Percentiles rank a stretch among this genome's conserved stretches.
phyloP scores from a whole-genome alignment of 371 early-diverging fungal genomes.

The Zopfochytrium polystomum region DNA sequence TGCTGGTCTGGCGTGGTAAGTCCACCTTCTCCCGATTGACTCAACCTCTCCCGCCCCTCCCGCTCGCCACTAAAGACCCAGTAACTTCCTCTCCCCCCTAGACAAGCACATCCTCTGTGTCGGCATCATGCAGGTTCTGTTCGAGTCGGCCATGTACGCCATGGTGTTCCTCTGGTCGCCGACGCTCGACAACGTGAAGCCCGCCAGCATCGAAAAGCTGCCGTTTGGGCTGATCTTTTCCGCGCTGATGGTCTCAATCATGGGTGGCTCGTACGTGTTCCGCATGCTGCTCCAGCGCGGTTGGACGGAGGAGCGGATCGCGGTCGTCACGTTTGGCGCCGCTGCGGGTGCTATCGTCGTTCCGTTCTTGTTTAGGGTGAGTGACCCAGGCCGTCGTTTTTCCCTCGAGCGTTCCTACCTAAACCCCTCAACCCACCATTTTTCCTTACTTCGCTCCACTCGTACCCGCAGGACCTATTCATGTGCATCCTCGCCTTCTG shows the following conservation, averaged over 20 bases:
- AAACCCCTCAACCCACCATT: too few relatives aligned
- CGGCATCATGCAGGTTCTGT: constrained; percentile 68
- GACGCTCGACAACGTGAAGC: constrained; percentile 51
- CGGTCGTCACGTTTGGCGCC: constrained; percentile 18
- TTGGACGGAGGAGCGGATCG: constrained; percentile 28
- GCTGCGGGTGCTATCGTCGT: constrained; percentile 24
- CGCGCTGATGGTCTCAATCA: constrained; percentile 70
- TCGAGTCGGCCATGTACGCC: constrained; percentile 78
- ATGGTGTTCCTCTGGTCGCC: constrained; percentile 76
- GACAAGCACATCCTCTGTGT: constrained; percentile 55
- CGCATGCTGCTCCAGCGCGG: constrained; percentile 37
- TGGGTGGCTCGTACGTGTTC: constrained; percentile 68
- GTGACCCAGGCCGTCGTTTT: too few relatives aligned
- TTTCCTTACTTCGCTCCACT: too few relatives aligned
- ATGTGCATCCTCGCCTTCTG: constrained; percentile 39
- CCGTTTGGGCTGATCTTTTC: constrained; percentile 65
- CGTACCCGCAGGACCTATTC: too few relatives aligned
- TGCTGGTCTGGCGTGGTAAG: too few relatives aligned
- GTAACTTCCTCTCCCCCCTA: too few relatives aligned
- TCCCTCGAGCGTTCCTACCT: background rate
- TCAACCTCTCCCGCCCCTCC: too few relatives aligned
- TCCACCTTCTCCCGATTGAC: too few relatives aligned
- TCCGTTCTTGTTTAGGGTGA: constrained; percentile 21
- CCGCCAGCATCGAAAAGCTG: constrained; percentile 5
- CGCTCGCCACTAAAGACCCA: too few relatives aligned